Evolutionary conservation across 2,329 filamentous ascomycete species (phyloP), one percentile per base, ranked within the genome.

Genomic region (Pyrenophora graminea): DNA sequence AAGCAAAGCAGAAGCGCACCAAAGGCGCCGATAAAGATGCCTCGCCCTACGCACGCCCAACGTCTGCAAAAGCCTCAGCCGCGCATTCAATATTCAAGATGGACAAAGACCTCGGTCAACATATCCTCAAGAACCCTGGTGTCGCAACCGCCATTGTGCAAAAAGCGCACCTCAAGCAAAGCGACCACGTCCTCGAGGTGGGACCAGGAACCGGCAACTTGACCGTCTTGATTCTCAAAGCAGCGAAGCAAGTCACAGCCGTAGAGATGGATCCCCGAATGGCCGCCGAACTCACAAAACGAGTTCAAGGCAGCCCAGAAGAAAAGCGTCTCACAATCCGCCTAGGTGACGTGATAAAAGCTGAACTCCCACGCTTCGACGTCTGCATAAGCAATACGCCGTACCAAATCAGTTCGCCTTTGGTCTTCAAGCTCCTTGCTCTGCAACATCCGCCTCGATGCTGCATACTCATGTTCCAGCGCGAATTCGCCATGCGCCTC

Each of bases 221-320:
- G 63, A 97, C 93, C 0, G 88, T 94, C 21, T 84, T 90, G 52
- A 25, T 97, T 54, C 79, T 97, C 21, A 90, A 94, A 66, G 88
- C 90, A 58, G 91, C 90, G 18, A 92, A 91, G 74, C 90, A 89
- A 53, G 83, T 86, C 47, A 89, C 92, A 43, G 89, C 90, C 3
- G 90, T 97, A 43, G 94, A 99, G 78, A 82, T 97, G 72, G 94
- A 99, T 76, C 92, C 94, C 17, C 83, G 94, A 68, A 97, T 97
- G 94, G 91, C 91, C 10, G 93, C 93, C 52, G 94, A 97, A 77
- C 83, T 97, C 57, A 94, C 90, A 39, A 92, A 95, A 76, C 88
- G 93, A 66, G 92, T 97, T 7, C 92, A 97, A 74, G 92, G 91
- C 17, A 95, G 87, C 37, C 90, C 92, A 0, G 83, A 88, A 62